A percentile compares a stretch with the other conserved stretches of the same genome.
phyloP scores from a whole-genome alignment of 257 asterid genomes.

The Verbascum thapsus region DNA sequence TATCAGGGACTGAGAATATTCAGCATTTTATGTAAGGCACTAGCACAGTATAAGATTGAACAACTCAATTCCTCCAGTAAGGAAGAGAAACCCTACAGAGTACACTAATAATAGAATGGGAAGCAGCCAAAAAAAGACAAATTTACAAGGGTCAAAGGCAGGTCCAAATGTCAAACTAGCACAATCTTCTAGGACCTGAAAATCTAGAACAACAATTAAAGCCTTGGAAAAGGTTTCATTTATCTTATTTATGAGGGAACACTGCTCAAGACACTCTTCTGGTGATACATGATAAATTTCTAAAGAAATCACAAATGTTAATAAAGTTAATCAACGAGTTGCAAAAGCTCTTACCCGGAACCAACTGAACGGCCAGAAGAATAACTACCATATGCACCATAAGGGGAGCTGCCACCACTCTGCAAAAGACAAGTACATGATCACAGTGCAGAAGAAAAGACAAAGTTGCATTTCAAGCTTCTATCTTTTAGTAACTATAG shows the following conservation, averaged over 20 bases:
- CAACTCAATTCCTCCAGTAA: conserved; percentile 18
- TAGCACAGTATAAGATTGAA: conserved; percentile 26
- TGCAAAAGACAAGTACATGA: conserved; percentile 32
- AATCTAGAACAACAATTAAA: conserved; percentile 6
- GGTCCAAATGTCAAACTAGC: conserved; percentile 27
- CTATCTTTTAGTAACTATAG: not conserved
- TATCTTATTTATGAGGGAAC: conserved; percentile 17
- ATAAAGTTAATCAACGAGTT: conserved; percentile 10
- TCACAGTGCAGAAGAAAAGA: conserved; percentile 19
- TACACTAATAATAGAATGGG: conserved; percentile 20
- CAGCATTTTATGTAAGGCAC: conserved; percentile 24
- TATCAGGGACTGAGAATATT: conserved; percentile 36
- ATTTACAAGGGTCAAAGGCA: conserved; percentile 20
- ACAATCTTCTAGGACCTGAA: conserved; percentile 21
- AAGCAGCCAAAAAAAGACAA: conserved; percentile 14
- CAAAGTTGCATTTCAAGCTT: conserved; percentile 17
- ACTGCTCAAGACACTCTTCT: not conserved
- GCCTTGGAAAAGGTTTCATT: not conserved
- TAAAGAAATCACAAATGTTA: conserved; percentile 8
- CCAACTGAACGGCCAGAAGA: conserved; percentile 77
- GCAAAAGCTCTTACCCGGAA: conserved; percentile 63
- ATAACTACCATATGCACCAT: conserved; percentile 86
- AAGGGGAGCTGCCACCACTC: conserved; percentile 68
- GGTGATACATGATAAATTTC: not conserved
- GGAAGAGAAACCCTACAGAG: conserved; percentile 8